These are phyloP conservation scores for Dothidotthia symphoricarpi DNA, from an alignment of 2,329 filamentous ascomycete genomes.

Conservation along the genomic window DNA sequence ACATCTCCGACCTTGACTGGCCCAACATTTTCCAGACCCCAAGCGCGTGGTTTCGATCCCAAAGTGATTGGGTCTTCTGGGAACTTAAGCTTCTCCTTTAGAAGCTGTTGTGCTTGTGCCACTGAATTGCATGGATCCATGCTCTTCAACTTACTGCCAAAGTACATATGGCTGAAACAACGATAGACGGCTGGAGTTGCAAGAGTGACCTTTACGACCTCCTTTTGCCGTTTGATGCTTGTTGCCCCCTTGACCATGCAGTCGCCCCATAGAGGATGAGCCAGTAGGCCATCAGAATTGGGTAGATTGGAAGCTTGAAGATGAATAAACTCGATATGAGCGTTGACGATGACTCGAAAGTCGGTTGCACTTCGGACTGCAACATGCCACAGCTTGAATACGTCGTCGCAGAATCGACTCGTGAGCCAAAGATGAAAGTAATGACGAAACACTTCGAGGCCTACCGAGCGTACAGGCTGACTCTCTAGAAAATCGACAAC, in stretches of 20 bases:
- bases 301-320: constrained; percentile 60
- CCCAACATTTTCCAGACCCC: no score
- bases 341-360: constrained; percentile 61
- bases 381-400: constrained; percentile 57
- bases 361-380: constrained; percentile 50
- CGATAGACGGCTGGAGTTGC: constrained; percentile 68
- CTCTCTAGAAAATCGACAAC: constrained; percentile 63
- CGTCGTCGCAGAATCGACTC: constrained; percentile 45
- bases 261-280: constrained; percentile 57
- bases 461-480: constrained; percentile 38
- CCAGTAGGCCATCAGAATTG: constrained; percentile 33
- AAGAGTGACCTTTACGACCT: constrained; percentile 50
- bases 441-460: constrained; percentile 56
- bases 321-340: constrained; percentile 62
- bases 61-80: constrained; percentile 3
- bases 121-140: constrained; percentile 11
- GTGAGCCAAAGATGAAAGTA: constrained; percentile 60
- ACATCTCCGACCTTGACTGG: constrained; percentile 49
- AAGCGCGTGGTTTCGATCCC: no score
- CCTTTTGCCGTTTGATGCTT: constrained; percentile 17
- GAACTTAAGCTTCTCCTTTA: constrained; percentile 20
- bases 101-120: constrained; percentile 4
- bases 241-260: constrained; percentile 16
- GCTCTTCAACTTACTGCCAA: constrained; percentile 52
- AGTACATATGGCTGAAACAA: constrained; percentile 64